Conservation (phyloP, 139 green algal genomes). For the Picochlorum sp. region DNA sequence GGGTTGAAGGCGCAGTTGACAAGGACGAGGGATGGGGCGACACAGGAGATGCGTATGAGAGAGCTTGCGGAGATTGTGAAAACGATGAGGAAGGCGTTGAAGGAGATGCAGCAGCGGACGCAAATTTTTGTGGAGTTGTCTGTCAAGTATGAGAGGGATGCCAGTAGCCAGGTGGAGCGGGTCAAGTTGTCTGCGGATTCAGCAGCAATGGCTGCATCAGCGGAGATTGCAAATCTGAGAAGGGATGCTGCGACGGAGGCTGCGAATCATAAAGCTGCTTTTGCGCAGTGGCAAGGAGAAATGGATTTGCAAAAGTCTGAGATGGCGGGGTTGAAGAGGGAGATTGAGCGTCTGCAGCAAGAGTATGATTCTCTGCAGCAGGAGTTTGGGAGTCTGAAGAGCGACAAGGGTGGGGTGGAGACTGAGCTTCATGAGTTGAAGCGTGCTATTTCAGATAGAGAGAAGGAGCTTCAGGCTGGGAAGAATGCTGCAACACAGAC, state of each 20-base stretch:
- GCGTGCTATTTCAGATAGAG: constrained; percentile 37
- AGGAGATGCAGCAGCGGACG: constrained; percentile 40
- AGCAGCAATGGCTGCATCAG: constrained; percentile 38
- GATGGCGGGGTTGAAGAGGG: constrained; percentile 38
- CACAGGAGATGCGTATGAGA: constrained; percentile 59
- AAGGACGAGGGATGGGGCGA: constrained; percentile 71
- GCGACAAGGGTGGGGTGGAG: constrained; percentile 37
- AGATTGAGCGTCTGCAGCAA: constrained; percentile 58
- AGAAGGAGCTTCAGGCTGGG: constrained; percentile 42
- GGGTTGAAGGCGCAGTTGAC: constrained; percentile 61
- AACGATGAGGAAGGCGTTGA: constrained; percentile 53
- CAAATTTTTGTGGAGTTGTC: constrained; percentile 46
- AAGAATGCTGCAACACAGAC: constrained; percentile 42
- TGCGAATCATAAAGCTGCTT: constrained; percentile 38
- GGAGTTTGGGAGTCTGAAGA: constrained; percentile 32
- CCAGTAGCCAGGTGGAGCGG: constrained; percentile 53
- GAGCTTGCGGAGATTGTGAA: constrained; percentile 77
- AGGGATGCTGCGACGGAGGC: constrained; percentile 40
- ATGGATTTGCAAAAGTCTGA: constrained; percentile 49
- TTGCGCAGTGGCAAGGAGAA: constrained; percentile 42
- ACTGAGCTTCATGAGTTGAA: constrained; percentile 46
- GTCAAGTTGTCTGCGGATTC: constrained; percentile 46
- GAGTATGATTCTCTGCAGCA: constrained; percentile 58
- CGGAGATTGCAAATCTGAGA: constrained; percentile 54
- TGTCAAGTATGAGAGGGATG: constrained; percentile 50